Conservation (phyloP, 495 filamentous ascomycete species). For the Penicillium diatomitis region DNA sequence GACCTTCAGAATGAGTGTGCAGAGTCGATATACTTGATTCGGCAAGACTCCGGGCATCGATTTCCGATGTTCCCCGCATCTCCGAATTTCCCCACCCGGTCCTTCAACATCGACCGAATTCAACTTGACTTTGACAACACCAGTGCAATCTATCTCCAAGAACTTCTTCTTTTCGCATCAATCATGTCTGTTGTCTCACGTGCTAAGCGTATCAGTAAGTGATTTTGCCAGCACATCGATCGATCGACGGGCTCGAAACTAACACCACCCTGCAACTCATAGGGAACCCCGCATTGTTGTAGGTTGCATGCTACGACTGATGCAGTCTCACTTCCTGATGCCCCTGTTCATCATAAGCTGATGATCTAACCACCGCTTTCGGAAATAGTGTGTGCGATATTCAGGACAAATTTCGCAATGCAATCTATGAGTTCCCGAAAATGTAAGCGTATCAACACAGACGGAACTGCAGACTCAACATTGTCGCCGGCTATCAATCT, state of each 20-base stretch:
- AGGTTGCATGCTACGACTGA: slow-evolving; percentile 9
- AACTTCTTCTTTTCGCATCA: no score
- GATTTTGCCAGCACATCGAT: background rate
- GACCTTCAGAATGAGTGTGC: no score
- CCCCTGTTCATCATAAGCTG: background rate
- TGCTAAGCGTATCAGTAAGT: slow-evolving; percentile 29
- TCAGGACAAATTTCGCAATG: slow-evolving; percentile 82
- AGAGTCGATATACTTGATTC: no score
- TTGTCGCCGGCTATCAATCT: no score
- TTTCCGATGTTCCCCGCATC: slow-evolving; percentile 14
- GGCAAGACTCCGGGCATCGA: no score
- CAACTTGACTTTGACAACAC: background rate
- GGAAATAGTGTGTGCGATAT: slow-evolving; percentile 76
- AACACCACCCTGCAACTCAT: slow-evolving; percentile 1
- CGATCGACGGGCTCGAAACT: slow-evolving; percentile 5
- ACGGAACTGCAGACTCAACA: no score
- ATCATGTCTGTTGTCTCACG: slow-evolving; percentile 25
- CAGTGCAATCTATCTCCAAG: background rate
- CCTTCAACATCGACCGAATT: slow-evolving; percentile 3
- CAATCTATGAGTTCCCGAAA: slow-evolving; percentile 75
- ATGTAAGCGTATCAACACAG: slow-evolving; percentile 38
- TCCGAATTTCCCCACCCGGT: slow-evolving; percentile 14
- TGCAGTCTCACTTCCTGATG: background rate
- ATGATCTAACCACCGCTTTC: slow-evolving; percentile 4
- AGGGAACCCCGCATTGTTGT: slow-evolving; percentile 69